Evolutionary conservation across 352 stramenopile species (phyloP), one percentile per base, ranked within the genome.

Genomic region (Phytophthora foliorum): DNA sequence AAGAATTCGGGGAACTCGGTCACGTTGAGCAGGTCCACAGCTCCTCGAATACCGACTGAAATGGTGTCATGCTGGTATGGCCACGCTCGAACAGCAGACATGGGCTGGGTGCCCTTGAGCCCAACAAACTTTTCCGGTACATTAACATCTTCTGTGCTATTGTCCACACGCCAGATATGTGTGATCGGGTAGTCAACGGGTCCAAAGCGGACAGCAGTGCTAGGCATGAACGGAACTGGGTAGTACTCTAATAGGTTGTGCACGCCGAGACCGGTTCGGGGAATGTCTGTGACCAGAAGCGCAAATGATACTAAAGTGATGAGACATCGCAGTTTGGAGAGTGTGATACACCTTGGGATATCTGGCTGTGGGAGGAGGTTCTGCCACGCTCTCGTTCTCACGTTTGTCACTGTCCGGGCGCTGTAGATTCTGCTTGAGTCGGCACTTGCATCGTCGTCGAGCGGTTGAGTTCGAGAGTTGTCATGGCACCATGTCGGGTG

Each of bases 251-350:
- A 49, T 11, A 82, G 24, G 19, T 55, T 64, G 24, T 31, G 24
- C 5, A 85, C 58, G 0, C 76, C 76, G 11, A 89, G 57, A 1
- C 82, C 80, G 0, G 80, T 81, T 10, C 82, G 78, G 7, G 78
- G 80, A 24, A 91, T 87, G 22, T 91, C 82, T 2, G 78, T 82
- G 32, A 75, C n/a, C 0, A 81, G 57, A 10, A 90, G 67, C 9
- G 69, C 24, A 21, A 90, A 22, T 11, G 65, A 72, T 6, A 89
- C 25, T 1, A 83, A 9, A 2, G 76, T 82, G 42, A 89, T 36
- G 6, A 85, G 6, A 13, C 57, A 81, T 24, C 75, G 72, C 22
- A 68, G 36, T 16, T 63, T 65, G 16, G 72, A 80, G 46, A 84
- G 73, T 5, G 11, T 32, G 21, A 86, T 65, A 31, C 14, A 74